phyloP scores from a whole-genome alignment of 768 basidiomycete genomes.

The Pleurotus djamor region DNA sequence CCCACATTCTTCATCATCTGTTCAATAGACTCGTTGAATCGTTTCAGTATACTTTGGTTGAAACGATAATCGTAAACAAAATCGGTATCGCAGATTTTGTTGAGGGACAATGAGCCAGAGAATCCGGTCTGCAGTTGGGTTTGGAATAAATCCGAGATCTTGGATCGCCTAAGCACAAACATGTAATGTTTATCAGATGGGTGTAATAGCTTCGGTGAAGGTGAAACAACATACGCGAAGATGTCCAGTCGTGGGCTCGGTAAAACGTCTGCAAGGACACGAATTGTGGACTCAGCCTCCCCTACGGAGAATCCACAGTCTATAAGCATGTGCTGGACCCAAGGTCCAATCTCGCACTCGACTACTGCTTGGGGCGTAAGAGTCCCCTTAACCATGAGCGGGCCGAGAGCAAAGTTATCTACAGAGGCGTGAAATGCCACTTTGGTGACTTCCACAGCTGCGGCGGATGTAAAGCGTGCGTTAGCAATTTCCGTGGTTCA shows the following conservation, averaged over 20 bases:
- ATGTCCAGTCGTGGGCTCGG: neutral
- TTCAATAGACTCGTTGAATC: neutral
- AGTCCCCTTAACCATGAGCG: neutral
- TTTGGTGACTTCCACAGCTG: neutral
- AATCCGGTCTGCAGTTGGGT: neutral
- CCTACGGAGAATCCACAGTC: neutral
- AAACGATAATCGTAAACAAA: neutral
- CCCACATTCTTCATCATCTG: neutral
- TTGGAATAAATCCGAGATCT: neutral
- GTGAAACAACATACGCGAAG: neutral
- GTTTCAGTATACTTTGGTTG: neutral
- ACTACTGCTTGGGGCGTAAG: neutral
- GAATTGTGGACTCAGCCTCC: neutral
- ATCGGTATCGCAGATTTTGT: neutral
- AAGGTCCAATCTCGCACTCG: neutral
- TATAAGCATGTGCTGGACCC: neutral
- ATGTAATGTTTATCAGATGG: neutral
- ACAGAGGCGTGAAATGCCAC: neutral
- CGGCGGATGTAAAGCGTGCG: neutral
- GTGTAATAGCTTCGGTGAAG: neutral
- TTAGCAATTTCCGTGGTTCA: too few relatives aligned
- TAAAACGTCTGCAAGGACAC: neutral
- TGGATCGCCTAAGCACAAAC: neutral
- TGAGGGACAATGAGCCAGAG: neutral
- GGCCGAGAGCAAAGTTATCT: neutral